A percentile compares a stretch with the other conserved stretches of the same genome.
Conservation (phyloP, 169 alveolate species). For the Cryptosporidium tyzzeri region DNA sequence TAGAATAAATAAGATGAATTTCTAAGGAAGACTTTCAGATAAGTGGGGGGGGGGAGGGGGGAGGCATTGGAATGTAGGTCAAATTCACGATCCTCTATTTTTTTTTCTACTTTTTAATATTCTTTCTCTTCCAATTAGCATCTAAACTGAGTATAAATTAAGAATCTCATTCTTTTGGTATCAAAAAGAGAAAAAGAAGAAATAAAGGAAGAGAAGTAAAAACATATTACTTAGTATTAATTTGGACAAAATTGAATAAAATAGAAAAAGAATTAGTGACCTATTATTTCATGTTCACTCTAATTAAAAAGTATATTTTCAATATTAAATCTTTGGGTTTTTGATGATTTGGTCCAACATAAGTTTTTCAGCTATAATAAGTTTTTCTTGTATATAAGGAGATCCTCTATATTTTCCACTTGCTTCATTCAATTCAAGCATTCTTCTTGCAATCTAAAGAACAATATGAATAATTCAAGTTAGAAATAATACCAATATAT, state of each 20-base stretch:
- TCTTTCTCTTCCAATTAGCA: neutral
- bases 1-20: neutral
- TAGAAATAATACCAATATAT: neutral
- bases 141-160: neutral
- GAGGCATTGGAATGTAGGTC: neutral
- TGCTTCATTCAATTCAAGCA: constrained; percentile 54
- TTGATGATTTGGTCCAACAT: constrained; percentile 39
- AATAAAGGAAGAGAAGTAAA: neutral
- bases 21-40: neutral
- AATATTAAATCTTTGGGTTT: constrained; percentile 7
- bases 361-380: constrained; percentile 26
- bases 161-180: neutral
- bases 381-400: constrained; percentile 73
- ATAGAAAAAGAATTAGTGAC: neutral
- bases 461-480: neutral
- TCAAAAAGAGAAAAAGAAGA: neutral
- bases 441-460: constrained; percentile 49
- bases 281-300: neutral
- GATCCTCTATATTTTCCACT: constrained; percentile 59
- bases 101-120: too few species aligned
- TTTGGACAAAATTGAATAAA: too few species aligned
- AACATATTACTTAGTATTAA: neutral
- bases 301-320: neutral
- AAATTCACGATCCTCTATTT: neutral
- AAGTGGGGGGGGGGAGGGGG: neutral